Evolutionary conservation across 1,139 yeast genomes (phyloP), one percentile per base, ranked within the genome.

Genomic region (Eremothecium coryli): DNA sequence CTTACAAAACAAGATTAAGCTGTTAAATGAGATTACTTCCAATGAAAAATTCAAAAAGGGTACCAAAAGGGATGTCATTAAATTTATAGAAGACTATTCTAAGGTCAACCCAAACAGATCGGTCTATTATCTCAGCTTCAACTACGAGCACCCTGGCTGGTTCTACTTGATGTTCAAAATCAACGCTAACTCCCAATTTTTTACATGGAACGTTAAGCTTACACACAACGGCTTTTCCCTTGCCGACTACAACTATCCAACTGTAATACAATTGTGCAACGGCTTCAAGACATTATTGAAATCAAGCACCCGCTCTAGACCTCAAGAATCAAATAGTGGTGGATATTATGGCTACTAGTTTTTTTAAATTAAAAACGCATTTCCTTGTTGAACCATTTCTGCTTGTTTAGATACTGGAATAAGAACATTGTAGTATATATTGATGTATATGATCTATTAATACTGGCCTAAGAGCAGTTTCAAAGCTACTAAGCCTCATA

Each of bases 91-190:
- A 41, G 79, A 93, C 21, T 88, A 85, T 58, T 82, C 95, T 2
- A 79, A 76, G 50, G 96, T 95, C 30, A 86, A 88, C 52, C 93
- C 95, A 26, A 78, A 79, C 53, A 79, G 86, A 58, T 82, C 95
- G 41, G 88, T 86, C 11, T 90, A 93, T 54, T 85, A 86, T 23
- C 90, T 88, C 63, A 84, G 95, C 56, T 79, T 76, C 58, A 94
- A 90, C 58, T 86, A 84, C 59, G 82, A 79, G 54, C 75, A 79
- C 29, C 95, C 99, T 1, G 98, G 98, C 15, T 85, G 88, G 74
- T 86, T 90, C 58, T 68, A 76, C 49, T 65, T 90, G 39, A 70
- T 88, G 60, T 90, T 88, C 68, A 90, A 88, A 61, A 70, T 76
- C 16, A 82, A 77, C 47, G 79, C 75, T 18, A 68, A 68, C 40